Conservation (phyloP, 352 stramenopile genomes). For the Aphanomyces stellatus region DNA sequence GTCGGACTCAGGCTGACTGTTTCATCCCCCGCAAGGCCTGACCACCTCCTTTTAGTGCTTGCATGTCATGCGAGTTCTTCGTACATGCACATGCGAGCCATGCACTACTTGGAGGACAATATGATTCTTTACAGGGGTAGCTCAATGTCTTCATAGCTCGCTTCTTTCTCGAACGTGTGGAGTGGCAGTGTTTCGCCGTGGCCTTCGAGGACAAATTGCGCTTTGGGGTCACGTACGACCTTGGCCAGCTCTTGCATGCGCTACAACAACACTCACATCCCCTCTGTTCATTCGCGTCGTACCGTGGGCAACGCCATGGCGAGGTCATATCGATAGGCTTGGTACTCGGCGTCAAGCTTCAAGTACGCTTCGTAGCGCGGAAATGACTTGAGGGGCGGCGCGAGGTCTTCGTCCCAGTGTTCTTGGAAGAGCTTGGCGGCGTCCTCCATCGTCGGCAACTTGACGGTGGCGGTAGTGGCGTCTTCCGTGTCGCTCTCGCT, state of each 20-base stretch:
- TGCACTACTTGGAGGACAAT: too few species aligned
- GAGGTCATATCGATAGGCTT: slow-evolving; percentile 36
- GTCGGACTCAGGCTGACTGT: neutral
- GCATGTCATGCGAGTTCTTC: neutral
- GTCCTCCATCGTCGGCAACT: slow-evolving; percentile 28
- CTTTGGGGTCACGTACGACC: neutral
- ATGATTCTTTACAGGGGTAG: too few species aligned
- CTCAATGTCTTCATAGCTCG: too few species aligned
- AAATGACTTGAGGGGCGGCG: slow-evolving; percentile 27
- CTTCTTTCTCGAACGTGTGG: neutral
- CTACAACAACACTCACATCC: neutral
- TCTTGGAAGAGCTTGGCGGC: slow-evolving; percentile 26
- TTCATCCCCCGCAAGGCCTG: neutral
- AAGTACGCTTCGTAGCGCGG: slow-evolving; percentile 49
- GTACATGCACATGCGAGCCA: too few species aligned
- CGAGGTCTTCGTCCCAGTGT: neutral
- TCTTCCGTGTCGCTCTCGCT: slow-evolving; percentile 66
- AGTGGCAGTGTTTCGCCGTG: slow-evolving; percentile 15
- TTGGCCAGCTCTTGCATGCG: slow-evolving; percentile 9
- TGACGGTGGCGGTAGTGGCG: slow-evolving; percentile 12
- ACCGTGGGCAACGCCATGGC: slow-evolving; percentile 49
- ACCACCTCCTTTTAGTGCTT: too few species aligned
- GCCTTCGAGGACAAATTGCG: slow-evolving; percentile 16
- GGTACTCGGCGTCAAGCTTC: slow-evolving; percentile 50
- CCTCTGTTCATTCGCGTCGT: neutral